Evolutionary conservation across 2,329 filamentous ascomycete genomes (phyloP).

Genomic region (Hortaea werneckii): DNA sequence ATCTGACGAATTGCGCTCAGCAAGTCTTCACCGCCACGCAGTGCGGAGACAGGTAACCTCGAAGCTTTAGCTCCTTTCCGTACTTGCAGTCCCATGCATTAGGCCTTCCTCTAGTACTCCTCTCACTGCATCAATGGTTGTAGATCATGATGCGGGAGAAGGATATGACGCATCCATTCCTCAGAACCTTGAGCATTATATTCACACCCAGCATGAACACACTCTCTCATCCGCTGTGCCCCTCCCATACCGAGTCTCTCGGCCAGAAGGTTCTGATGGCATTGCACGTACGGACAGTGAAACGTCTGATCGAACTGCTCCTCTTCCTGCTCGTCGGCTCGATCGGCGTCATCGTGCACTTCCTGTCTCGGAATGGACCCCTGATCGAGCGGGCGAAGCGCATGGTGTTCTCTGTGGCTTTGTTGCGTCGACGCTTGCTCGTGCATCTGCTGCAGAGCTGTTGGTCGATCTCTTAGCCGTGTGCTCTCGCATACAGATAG

Average conservation of each 20-base stretch:
- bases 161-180: neutral
- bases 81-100: neutral
- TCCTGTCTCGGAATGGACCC: no score
- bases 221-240: neutral
- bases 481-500: no score
- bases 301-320: neutral
- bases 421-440: no score
- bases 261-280: neutral
- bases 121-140: neutral
- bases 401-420: no score
- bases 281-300: neutral
- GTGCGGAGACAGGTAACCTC: neutral
- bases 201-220: neutral
- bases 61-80: neutral
- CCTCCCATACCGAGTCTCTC: neutral
- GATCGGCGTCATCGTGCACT: no score
- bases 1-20: no score
- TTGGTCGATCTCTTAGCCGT: no score
- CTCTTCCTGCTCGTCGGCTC: no score
- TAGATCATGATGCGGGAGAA: neutral
- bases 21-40: no score
- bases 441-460: no score
- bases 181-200: neutral
- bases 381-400: no score
- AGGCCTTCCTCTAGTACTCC: neutral